phyloP scores from a whole-genome alignment of 306 rosid genomes.

The Heteromeles arbutifolia region DNA sequence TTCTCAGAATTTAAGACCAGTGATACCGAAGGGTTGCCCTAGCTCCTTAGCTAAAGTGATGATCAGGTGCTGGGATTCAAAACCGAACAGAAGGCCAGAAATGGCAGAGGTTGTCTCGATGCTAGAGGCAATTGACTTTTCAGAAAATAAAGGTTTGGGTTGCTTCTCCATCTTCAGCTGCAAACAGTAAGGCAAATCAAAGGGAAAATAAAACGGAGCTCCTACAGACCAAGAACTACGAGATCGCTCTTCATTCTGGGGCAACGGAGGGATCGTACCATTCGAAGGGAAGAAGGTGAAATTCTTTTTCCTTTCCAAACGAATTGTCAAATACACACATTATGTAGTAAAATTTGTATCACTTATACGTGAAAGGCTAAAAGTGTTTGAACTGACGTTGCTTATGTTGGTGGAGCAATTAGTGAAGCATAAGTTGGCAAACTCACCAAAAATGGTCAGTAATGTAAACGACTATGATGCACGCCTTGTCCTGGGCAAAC shows the following conservation, averaged over 20 bases:
- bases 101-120: conserved; percentile 11
- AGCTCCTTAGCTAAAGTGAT: conserved; percentile 6
- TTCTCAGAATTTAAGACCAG: background rate
- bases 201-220: background rate
- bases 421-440: too few relatives aligned
- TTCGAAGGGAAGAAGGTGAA: background rate
- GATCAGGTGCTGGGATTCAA: conserved; percentile 12
- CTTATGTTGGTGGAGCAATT: too few relatives aligned
- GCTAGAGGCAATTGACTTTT: background rate
- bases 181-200: background rate
- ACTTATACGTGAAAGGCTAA: too few relatives aligned
- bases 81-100: conserved; percentile 12
- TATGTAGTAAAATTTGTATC: too few relatives aligned
- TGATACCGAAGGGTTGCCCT: conserved; percentile 14
- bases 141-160: background rate
- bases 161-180: background rate
- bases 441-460: too few relatives aligned
- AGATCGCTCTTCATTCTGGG: background rate
- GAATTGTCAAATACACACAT: too few relatives aligned
- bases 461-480: too few relatives aligned
- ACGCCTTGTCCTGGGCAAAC: background rate
- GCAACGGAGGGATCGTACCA: background rate
- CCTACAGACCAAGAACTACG: background rate
- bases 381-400: too few relatives aligned
- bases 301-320: too few relatives aligned